Percentiles rank a stretch among this genome's conserved stretches.
phyloP scores from a whole-genome alignment of 2,329 filamentous ascomycete species.

The Calycina herbarum region DNA sequence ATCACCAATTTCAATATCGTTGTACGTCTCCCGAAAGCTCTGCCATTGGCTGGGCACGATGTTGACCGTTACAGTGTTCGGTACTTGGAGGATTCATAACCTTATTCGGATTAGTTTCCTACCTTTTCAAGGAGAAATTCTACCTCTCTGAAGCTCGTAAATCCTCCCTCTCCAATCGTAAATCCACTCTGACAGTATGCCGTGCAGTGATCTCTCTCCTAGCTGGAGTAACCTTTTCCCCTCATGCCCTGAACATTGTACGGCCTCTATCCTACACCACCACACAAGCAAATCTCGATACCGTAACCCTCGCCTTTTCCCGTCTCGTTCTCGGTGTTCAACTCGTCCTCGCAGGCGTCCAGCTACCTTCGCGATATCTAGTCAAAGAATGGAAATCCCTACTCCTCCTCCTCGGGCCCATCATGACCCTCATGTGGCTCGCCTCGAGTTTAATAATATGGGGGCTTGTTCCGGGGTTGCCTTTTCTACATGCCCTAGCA shows the following conservation, averaged over 20 bases:
- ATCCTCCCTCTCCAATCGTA: neutral
- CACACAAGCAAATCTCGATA: slow-evolving; percentile 58
- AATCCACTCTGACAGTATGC: neutral
- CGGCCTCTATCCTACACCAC: slow-evolving; percentile 73
- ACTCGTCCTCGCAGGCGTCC: slow-evolving; percentile 83
- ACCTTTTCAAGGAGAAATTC: slow-evolving; percentile 83
- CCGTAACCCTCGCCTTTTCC: slow-evolving; percentile 80
- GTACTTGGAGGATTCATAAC: slow-evolving; percentile 85
- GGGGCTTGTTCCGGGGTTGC: slow-evolving; percentile 69
- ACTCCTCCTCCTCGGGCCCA: slow-evolving; percentile 72
- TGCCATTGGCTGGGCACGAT: neutral
- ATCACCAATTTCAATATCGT: slow-evolving; percentile 56
- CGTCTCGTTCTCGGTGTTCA: slow-evolving; percentile 88
- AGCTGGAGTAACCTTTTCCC: slow-evolving; percentile 76
- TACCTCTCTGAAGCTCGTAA: slow-evolving; percentile 87
- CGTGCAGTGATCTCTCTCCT: slow-evolving; percentile 76
- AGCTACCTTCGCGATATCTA: slow-evolving; percentile 82
- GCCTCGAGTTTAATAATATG: slow-evolving; percentile 77
- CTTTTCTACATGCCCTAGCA: slow-evolving; percentile 75
- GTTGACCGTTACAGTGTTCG: slow-evolving; percentile 42
- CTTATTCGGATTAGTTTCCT: slow-evolving; percentile 87
- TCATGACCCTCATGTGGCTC: slow-evolving; percentile 87
- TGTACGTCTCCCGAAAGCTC: slow-evolving; percentile 5
- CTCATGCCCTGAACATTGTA: slow-evolving; percentile 74
- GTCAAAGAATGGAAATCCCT: slow-evolving; percentile 76